Evolutionary conservation across 768 basidiomycete genomes (phyloP), one percentile per base, ranked within the genome.

Genomic region (Neoboletus magnificus): DNA sequence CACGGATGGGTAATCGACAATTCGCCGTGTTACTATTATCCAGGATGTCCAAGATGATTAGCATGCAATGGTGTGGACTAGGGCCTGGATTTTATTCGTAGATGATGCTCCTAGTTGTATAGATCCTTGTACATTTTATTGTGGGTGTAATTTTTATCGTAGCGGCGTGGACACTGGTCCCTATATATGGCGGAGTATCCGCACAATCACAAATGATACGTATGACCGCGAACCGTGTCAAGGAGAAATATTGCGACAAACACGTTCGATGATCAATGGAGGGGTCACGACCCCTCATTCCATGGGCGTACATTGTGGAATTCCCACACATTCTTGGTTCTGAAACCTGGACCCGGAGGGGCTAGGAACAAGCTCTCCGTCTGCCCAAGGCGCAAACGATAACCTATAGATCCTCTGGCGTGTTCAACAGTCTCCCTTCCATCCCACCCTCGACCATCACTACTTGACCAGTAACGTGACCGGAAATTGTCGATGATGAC

Each of bases 381-480:
- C 8, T 11, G 7, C 4, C 37, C 37, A 11, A 20, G 37, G n/a
- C 37, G 18, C 15, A 37, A 37, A 20, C 16, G 11, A 22, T 22
- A 23, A 13, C 8, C 5, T n/a, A 54, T 45, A 71, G 4, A 55
- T 79, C 78, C 27, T 76, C 72, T 15, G 67, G 71, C 30, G 57
- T 67, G 59, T 82, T 81, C 56, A 81, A 63, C 33, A 82, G 50
- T 11, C 76, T 70, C n/a, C 89, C 89, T 77, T 91, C 89, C 88
- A 89, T 89, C 3, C 89, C 89, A 3, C 88, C 89, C 44, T 82
- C 80, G 7, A 89, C 77, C 83, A 88, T 86, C 29, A 88, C 63
- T 7, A 85, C 79, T 61, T 88, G 81, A 0, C 88, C 88, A 1
- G 83, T 80, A 18, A 90, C 77, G 62, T 90, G 88, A 0, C 88